Evolutionary conservation across 75 land plant species (phyloP).

Genomic region (Cunninghamia lanceolata): DNA sequence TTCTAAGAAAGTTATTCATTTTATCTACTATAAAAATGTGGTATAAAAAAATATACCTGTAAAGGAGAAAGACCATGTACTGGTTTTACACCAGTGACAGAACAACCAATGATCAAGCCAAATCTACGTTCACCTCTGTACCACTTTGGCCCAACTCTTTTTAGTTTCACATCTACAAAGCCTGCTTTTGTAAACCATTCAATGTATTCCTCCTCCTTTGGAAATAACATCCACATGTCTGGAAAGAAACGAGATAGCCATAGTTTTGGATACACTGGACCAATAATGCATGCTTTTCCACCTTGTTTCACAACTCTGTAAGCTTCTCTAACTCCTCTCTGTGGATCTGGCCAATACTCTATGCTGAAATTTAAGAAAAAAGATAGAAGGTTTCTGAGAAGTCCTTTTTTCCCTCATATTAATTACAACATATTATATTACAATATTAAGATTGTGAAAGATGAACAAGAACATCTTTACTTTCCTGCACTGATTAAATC

Average conservation of each 20-base stretch:
- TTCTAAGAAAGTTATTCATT: neutral
- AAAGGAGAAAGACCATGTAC: constrained; percentile 91
- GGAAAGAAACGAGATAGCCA: constrained; percentile 97
- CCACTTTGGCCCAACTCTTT: constrained; percentile 98
- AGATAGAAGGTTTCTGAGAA: no score
- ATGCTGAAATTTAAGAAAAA: constrained; percentile 50
- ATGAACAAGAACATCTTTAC: no score
- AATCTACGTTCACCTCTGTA: constrained; percentile 94
- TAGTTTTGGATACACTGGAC: constrained; percentile 92
- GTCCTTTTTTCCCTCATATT: no score
- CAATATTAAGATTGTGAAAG: no score
- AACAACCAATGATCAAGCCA: constrained; percentile 98
- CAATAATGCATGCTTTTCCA: constrained; percentile 92
- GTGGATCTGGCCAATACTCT: constrained; percentile 99
- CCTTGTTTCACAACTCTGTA: constrained; percentile 88
- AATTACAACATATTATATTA: no score
- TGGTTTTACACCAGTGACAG: constrained; percentile 92
- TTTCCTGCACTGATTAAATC: no score
- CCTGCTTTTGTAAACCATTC: constrained; percentile 99
- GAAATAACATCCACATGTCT: constrained; percentile 98
- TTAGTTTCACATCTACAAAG: constrained; percentile 83
- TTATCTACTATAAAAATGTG: neutral
- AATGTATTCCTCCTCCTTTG: constrained; percentile 97
- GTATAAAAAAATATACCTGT: constrained; percentile 42
- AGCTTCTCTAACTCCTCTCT: constrained; percentile 93